These are phyloP conservation scores for Nakazawaea molendinolei DNA, from an alignment of 805 yeast genomes.

Conservation along the genomic window DNA sequence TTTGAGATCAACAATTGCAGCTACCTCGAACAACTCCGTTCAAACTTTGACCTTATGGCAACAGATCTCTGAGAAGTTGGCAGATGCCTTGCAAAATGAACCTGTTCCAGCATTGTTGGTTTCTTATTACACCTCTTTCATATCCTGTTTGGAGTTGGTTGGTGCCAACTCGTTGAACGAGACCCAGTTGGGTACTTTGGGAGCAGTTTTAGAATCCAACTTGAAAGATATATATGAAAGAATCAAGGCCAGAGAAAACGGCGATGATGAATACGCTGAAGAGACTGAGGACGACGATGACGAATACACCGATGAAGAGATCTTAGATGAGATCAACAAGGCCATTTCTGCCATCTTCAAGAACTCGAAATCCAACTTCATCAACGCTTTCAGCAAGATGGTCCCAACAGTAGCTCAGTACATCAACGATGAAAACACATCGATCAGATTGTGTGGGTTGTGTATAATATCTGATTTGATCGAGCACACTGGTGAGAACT, in stretches of 20 bases:
- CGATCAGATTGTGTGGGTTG: slow-evolving; percentile 69
- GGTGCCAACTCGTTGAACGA: slow-evolving; percentile 56
- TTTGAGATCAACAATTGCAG: slow-evolving; percentile 53
- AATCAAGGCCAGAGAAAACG: slow-evolving; percentile 63
- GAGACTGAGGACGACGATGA: slow-evolving; percentile 81
- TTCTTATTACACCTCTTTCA: slow-evolving; percentile 67
- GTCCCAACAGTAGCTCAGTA: slow-evolving; percentile 58
- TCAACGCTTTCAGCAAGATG: slow-evolving; percentile 58
- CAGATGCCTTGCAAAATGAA: slow-evolving; percentile 63
- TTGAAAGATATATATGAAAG: slow-evolving; percentile 65
- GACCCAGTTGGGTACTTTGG: slow-evolving; percentile 48
- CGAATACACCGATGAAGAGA: slow-evolving; percentile 83
- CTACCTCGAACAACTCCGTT: slow-evolving; percentile 42
- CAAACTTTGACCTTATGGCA: slow-evolving; percentile 69
- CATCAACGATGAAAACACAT: slow-evolving; percentile 60
- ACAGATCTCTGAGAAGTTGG: slow-evolving; percentile 57
- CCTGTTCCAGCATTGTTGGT: slow-evolving; percentile 80
- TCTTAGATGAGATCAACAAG: slow-evolving; percentile 79
- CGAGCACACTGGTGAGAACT: slow-evolving; percentile 69
- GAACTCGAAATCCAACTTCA: slow-evolving; percentile 47
- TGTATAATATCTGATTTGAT: slow-evolving; percentile 75
- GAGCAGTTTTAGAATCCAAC: slow-evolving; percentile 52
- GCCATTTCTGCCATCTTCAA: slow-evolving; percentile 67
- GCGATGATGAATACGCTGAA: slow-evolving; percentile 83
- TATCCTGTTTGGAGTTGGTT: slow-evolving; percentile 57